These are phyloP conservation scores for Myxozyma neglecta DNA, from an alignment of 805 yeast species.

Conservation along the genomic window DNA sequence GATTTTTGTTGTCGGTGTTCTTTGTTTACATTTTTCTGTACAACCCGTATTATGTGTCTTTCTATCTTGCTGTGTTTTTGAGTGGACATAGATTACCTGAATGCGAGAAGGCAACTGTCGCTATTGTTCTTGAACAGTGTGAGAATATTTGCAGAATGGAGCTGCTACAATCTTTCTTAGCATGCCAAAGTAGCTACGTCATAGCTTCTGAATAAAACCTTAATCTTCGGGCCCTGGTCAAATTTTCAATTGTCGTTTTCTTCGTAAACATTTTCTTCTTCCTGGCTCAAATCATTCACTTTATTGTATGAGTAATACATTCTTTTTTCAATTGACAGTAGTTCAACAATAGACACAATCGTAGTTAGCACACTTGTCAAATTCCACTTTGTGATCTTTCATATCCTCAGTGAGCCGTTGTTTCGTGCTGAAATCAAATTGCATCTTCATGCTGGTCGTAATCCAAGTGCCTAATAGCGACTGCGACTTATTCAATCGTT, in stretches of 20 bases:
- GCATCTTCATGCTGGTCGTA: slow-evolving; percentile 11
- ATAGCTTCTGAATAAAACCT: too few relatives aligned
- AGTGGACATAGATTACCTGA: too few relatives aligned
- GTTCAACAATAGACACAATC: background rate
- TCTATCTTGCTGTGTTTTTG: too few relatives aligned
- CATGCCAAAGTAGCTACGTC: too few relatives aligned
- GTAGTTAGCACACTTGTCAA: slow-evolving; percentile 31
- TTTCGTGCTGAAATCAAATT: slow-evolving; percentile 26
- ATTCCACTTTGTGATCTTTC: slow-evolving; percentile 22
- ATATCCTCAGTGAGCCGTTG: slow-evolving; percentile 31
- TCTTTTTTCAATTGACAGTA: background rate
- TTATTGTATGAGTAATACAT: background rate
- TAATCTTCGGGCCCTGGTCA: background rate
- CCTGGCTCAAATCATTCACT: background rate
- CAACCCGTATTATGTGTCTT: background rate
- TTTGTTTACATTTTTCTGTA: background rate
- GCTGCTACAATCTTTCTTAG: too few relatives aligned
- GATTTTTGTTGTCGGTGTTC: too few relatives aligned
- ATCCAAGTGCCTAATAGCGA: slow-evolving; percentile 20
- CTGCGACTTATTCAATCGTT: background rate
- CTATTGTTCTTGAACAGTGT: too few relatives aligned
- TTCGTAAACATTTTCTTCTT: background rate
- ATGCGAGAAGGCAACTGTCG: too few relatives aligned
- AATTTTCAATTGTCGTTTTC: background rate
- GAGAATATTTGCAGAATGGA: too few relatives aligned